Base-by-base conservation (phyloP, 177 flowering plant species). In the Vitis hybrid region DNA sequence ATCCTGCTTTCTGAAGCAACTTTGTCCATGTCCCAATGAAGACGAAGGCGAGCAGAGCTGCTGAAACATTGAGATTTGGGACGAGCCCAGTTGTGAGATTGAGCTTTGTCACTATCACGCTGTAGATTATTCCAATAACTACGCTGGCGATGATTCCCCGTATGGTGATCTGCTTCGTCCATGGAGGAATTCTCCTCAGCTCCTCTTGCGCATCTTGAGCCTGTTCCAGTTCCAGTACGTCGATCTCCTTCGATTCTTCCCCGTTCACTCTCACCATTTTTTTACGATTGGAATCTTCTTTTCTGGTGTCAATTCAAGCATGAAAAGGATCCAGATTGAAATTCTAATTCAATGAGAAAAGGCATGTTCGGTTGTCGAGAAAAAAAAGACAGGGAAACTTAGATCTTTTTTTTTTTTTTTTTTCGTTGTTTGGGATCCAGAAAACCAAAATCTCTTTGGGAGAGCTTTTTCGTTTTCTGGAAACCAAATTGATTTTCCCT, bases 61-160 rank as follows among this genome's bases (percentile, higher is more conserved):
- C 92, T 3, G 94, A 88, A 67, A 88, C 92, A 66, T 89, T 88
- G 62, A 88, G 82, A 50, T 86, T 86, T 2, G 92, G 94, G 18
- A 83, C 84, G 7, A 89, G 75, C 12, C 94, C 94, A 2, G 88
- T 85, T 4, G 89, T 89, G 68, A 89, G 90, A 70, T 77, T 82
- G 13, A 89, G 85, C 81, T 88, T 89, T 85, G 79, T 89, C 14
- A 81, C 88, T 57, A 89, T 83, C 13, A 88, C 78, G 64, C 92
- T 86, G 83, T 85, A 89, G 13, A 89, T 83, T 19, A 78, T 58
- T 11, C 91, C 91, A 32, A 89, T 82, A 2, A 63, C 52, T 16
- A 85, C 1, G 71, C 94, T 88, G 1, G 87, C 89, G 4, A 88
- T 9, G 1, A 88, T 21, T 59, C 91, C 94, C 10, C 94, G 66